Base-by-base conservation (phyloP, 2,329 filamentous ascomycete genomes). In the Botrytis medusae region DNA sequence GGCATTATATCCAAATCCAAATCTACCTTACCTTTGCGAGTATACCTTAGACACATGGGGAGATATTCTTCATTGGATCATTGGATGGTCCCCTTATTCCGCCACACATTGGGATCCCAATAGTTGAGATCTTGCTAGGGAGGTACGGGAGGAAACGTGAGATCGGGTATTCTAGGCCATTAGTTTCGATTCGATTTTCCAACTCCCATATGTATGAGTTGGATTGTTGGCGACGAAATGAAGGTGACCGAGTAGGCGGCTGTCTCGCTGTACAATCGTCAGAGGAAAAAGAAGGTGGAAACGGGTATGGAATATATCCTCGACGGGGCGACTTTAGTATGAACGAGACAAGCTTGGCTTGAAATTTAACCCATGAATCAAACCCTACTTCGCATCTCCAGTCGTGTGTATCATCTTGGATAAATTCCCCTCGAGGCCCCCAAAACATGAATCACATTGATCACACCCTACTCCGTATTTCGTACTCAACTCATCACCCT, bases 41-140 rank as follows among this genome's bases (percentile, higher is more conserved):
- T 1, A 37, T 37, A 46, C 62, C 62, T 25, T 64, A 4, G 44
- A 60, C 57, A 37, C 29, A 34, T 12, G 60, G 18, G 8, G 18
- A 25, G 29, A 65, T 18, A 51, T 65, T 51, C 63, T 65, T 51
- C 63, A 67, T 67, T 67, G 63, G 63, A 67, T 67, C 46, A 25
- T 51, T 51, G 48, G 22, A 51, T n/a, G 46, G 20, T 51, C 44
- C 44, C 22, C 63, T 67, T n/a, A 29, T 67, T 67, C 34, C 46
- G 65, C 18, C 54, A 57, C 65, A 68, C 54, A 42, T 57, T 68
- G 65, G 65, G 48, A 69, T 69, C 16, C 14, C 20, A 51, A n/a
- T 67, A 10, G 22, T 20, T 37, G 63, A n/a, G 34, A 18, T 32
- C 20, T 65, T 46, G 34, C 25, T 37, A 18, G 12, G 20, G 42